phyloP scores from a whole-genome alignment of 176 grass and related monocot species.

The Lolium rigidum region DNA sequence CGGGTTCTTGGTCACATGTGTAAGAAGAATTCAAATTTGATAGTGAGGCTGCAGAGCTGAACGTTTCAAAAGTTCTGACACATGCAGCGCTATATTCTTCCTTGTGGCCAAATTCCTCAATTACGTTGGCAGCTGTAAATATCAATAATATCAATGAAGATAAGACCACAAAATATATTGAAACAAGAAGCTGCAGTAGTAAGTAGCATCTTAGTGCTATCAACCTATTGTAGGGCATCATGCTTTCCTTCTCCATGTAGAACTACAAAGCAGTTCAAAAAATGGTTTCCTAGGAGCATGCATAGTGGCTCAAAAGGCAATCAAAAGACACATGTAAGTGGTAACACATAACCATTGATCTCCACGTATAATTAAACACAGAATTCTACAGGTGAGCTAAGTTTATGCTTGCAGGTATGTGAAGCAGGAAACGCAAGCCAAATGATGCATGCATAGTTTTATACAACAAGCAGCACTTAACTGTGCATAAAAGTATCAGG shows the following conservation, averaged over 20 bases:
- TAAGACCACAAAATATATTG: slow-evolving; percentile 29
- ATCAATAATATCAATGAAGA: slow-evolving; percentile 39
- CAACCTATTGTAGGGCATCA: not conserved
- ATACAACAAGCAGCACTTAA: not conserved
- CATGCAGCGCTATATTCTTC: slow-evolving; percentile 76
- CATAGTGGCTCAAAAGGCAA: slow-evolving; percentile 9
- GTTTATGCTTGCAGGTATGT: slow-evolving; percentile 15
- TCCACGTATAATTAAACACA: not conserved
- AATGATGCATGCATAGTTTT: not conserved
- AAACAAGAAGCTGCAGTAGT: slow-evolving; percentile 8
- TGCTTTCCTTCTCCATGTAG: slow-evolving; percentile 32
- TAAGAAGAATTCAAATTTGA: slow-evolving; percentile 84
- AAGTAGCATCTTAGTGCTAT: slow-evolving; percentile 31
- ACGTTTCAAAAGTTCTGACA: slow-evolving; percentile 80
- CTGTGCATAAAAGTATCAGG: slow-evolving; percentile 18
- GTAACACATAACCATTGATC: not conserved
- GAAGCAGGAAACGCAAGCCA: slow-evolving; percentile 8
- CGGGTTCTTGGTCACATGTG: slow-evolving; percentile 94
- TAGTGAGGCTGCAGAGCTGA: slow-evolving; percentile 81
- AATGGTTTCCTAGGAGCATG: slow-evolving; percentile 16
- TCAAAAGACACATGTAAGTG: not conserved
- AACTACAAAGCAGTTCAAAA: slow-evolving; percentile 40
- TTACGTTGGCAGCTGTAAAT: slow-evolving; percentile 74
- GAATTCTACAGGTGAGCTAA: not conserved
- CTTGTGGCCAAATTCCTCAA: slow-evolving; percentile 94